These are phyloP conservation scores for Aspergillus latus DNA, from an alignment of 2,329 filamentous ascomycete genomes.

Conservation along the genomic window DNA sequence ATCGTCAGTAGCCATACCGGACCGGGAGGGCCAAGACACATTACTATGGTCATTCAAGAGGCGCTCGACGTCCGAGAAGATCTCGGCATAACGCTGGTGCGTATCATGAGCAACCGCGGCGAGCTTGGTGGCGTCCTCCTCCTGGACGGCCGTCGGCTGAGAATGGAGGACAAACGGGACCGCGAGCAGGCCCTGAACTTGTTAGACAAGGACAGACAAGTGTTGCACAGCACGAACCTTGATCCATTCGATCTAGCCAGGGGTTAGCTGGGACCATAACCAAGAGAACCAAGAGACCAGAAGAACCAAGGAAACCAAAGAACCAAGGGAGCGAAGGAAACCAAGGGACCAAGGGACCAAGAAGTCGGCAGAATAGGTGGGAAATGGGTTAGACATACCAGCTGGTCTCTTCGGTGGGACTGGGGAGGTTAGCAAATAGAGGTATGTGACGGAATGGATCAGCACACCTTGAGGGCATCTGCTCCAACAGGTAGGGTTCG, in stretches of 20 bases:
- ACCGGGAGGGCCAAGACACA: not conserved
- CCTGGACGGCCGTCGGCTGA: constrained; percentile 84
- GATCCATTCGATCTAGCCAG: constrained; percentile 76
- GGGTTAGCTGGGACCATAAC: not conserved
- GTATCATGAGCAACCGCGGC: constrained; percentile 74
- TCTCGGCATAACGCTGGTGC: constrained; percentile 87
- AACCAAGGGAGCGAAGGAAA: too few species aligned
- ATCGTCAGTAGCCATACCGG: not conserved
- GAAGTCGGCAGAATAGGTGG: not conserved
- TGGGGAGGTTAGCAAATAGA: constrained; percentile 36
- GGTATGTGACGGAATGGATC: not conserved
- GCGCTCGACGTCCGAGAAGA: constrained; percentile 87
- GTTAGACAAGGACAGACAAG: constrained; percentile 3
- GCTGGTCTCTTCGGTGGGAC: constrained; percentile 87
- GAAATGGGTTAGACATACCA: constrained; percentile 54
- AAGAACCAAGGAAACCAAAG: too few species aligned
- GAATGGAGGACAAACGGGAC: constrained; percentile 97
- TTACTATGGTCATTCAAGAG: constrained; percentile 90
- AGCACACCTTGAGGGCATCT: constrained; percentile 63
- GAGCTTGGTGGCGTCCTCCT: constrained; percentile 63
- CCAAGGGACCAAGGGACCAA: too few species aligned
- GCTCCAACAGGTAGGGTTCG: constrained; percentile 27
- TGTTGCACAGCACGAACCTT: constrained; percentile 54
- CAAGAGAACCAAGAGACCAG: too few species aligned
- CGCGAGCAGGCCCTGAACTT: constrained; percentile 67